phyloP scores from a whole-genome alignment of 2,329 filamentous ascomycete species.

The Trichoderma pleuroti region DNA sequence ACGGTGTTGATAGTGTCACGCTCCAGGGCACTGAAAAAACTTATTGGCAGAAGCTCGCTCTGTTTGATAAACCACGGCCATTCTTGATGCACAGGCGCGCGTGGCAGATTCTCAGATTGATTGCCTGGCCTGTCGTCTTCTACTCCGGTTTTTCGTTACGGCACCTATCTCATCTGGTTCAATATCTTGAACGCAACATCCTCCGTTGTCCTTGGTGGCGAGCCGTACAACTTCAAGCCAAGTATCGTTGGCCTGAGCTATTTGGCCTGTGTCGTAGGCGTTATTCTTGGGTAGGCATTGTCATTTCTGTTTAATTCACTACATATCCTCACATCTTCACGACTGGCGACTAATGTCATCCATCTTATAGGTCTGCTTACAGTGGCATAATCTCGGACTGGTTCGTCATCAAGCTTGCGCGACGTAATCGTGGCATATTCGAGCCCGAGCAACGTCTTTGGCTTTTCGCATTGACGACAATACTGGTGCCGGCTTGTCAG shows the following conservation, averaged over 20 bases:
- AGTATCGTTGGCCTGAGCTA: constrained; percentile 40
- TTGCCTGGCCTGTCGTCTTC: constrained; percentile 42
- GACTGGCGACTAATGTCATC: background rate
- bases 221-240: constrained; percentile 38
- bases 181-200: constrained; percentile 44
- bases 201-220: constrained; percentile 37
- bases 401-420: constrained; percentile 37
- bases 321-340: background rate
- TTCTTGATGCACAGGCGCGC: constrained; percentile 38
- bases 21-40: constrained; percentile 31
- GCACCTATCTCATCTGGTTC: constrained; percentile 42
- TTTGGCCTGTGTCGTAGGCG: constrained; percentile 36
- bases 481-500: constrained; percentile 30
- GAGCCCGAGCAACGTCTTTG: constrained; percentile 43
- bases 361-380: constrained; percentile 17
- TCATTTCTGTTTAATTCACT: background rate
- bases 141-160: constrained; percentile 43
- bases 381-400: constrained; percentile 29
- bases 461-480: constrained; percentile 33
- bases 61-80: constrained; percentile 35
- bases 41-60: constrained; percentile 40
- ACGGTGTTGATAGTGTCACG: background rate
- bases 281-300: constrained; percentile 27
- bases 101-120: constrained; percentile 35
- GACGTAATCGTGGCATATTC: constrained; percentile 40